Base-by-base conservation (phyloP, 2,329 filamentous ascomycete species). In the Trichophaea hybrida region DNA sequence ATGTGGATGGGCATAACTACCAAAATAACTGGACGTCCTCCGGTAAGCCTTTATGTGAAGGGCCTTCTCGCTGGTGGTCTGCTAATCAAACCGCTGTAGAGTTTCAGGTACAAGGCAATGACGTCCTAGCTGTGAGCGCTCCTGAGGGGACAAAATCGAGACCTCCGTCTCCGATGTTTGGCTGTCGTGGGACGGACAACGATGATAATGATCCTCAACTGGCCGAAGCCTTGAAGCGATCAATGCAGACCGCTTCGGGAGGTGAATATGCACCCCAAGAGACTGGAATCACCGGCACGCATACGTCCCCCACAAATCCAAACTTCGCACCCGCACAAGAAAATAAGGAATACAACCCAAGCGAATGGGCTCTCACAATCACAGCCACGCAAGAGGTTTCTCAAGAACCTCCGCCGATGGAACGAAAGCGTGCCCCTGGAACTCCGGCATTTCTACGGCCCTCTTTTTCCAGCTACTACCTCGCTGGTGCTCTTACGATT, bases 381-480 rank as follows among this genome's bases (percentile, higher is more conserved):
- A 61, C 67, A 7, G 61, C 58, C 46, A 62, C 66, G 17, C 52
- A 66, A 55, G 66, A 67, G 35, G 66, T 69, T 59, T 64, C 67
- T 38, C 61, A 66, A 12, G 65, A 68, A 31, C 65, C 65, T 40
- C 50, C 54, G 40, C 63, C 67, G 17, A 35, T 13, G 17, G 63
- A 68, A 43, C 61, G 67, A 32, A 68, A 64, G 46, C 62, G 67
- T 32, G 17, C 50, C 6, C 58, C 35, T 44, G 65, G 60, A 35
- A 60, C 65, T 10, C 67, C 67, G n/a, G 65, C 63, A n/a, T 69
- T 69, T 50, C 61, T 69, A 48, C 63, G 63, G 34, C 66, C 67
- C 33, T 61, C 60, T 5, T 64, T 58, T 13, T 61, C 60, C 32
- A 60, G 62, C n/a, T 59, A 55, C 15, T 62, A 61, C 54, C 61